Evolutionary conservation across 2,329 filamentous ascomycete genomes (phyloP).

Genomic region (Teratosphaeria gauchensis): DNA sequence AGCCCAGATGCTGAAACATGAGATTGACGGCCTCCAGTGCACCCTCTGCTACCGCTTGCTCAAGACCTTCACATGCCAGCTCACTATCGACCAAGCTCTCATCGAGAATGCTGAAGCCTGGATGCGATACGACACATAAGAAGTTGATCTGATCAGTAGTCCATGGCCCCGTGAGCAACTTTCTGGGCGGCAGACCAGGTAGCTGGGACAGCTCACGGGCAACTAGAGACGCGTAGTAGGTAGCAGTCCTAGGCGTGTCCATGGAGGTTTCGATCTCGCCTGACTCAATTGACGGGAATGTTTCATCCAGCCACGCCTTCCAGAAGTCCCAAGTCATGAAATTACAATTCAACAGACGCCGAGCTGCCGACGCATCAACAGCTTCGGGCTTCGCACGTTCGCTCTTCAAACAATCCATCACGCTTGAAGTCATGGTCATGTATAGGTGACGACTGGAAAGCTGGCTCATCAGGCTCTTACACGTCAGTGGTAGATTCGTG

Average conservation of each 20-base stretch:
- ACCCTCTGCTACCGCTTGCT: slow-evolving; percentile 17
- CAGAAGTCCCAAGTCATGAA: slow-evolving; percentile 28
- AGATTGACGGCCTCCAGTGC: slow-evolving; percentile 12
- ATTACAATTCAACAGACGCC: slow-evolving; percentile 21
- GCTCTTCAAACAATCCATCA: slow-evolving; percentile 14
- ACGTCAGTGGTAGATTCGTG: slow-evolving; percentile 22
- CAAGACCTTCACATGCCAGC: slow-evolving; percentile 19
- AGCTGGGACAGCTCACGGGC: slow-evolving; percentile 8
- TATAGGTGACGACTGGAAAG: slow-evolving; percentile 23
- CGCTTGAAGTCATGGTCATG: slow-evolving; percentile 15
- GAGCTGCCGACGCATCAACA: slow-evolving; percentile 12
- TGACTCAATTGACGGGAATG: not conserved
- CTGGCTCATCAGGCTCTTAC: slow-evolving; percentile 16
- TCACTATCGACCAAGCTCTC: slow-evolving; percentile 12
- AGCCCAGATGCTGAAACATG: slow-evolving; percentile 14
- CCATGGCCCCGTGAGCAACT: slow-evolving; percentile 18
- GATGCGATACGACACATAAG: slow-evolving; percentile 8
- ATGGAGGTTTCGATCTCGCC: not conserved
- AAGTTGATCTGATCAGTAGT: slow-evolving; percentile 14
- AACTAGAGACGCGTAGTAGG: not conserved
- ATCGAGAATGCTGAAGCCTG: slow-evolving; percentile 5
- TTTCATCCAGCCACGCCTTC: slow-evolving; percentile 13
- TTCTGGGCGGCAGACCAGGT: slow-evolving; percentile 12
- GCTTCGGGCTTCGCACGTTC: slow-evolving; percentile 1
- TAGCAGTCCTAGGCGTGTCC: not conserved